Percentiles rank a stretch among this genome's conserved stretches.
These are phyloP conservation scores for Papilionanthe hybrid DNA, from an alignment of 116 monocot genomes.

Conservation along the genomic window DNA sequence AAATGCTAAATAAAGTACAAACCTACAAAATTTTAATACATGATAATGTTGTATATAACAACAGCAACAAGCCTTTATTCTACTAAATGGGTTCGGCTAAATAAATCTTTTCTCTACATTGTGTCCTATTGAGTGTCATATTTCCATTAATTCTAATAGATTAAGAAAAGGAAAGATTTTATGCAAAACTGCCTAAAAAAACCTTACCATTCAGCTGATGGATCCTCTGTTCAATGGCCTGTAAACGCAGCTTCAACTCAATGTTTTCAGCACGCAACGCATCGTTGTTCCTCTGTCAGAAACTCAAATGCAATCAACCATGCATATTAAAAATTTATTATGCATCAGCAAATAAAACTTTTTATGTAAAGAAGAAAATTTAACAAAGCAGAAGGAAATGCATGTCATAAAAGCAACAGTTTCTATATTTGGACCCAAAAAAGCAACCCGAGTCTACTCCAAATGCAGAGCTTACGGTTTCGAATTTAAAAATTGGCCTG, in stretches of 20 bases:
- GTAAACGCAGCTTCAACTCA: conserved; percentile 63
- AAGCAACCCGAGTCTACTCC: neutral
- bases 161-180: neutral
- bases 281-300: conserved; percentile 51
- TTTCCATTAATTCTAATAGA: too few relatives aligned
- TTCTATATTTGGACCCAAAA: neutral
- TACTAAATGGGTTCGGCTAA: too few relatives aligned
- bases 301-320: neutral
- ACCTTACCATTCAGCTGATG: conserved; percentile 61
- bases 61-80: too few relatives aligned
- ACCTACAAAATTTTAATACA: too few relatives aligned
- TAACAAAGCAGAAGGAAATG: neutral
- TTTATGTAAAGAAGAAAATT: neutral
- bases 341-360: neutral
- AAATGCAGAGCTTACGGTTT: neutral
- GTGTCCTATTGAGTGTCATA: too few relatives aligned
- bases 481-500: neutral
- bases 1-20: too few relatives aligned
- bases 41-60: too few relatives aligned
- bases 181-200: neutral
- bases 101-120: too few relatives aligned
- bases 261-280: conserved; percentile 57
- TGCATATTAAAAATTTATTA: neutral
- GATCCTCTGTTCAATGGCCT: conserved; percentile 66
- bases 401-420: neutral